phyloP scores from a whole-genome alignment of 352 stramenopile species.

The Globisporangium okanoganense region DNA sequence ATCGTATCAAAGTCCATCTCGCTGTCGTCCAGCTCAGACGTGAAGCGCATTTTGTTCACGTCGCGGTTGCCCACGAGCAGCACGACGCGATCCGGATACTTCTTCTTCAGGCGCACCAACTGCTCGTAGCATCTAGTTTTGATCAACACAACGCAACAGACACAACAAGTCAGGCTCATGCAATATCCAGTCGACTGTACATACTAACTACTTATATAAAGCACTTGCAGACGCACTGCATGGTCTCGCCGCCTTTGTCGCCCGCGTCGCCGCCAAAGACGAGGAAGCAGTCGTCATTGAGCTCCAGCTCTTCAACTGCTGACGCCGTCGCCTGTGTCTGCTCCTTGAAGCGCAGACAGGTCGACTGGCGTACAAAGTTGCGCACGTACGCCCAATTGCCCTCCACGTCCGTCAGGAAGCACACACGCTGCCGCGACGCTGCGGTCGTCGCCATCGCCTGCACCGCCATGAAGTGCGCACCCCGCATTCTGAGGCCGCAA shows the following conservation, averaged over 20 bases:
- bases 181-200: too few species aligned
- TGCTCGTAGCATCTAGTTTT: slow-evolving; percentile 80
- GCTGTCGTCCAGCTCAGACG: slow-evolving; percentile 67
- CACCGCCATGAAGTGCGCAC: background rate
- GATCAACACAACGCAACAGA: too few species aligned
- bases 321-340: background rate
- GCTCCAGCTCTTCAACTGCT: slow-evolving; percentile 33
- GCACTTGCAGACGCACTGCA: slow-evolving; percentile 42
- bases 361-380: slow-evolving; percentile 55
- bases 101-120: slow-evolving; percentile 84
- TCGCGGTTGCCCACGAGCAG: slow-evolving; percentile 93
- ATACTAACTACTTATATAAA: too few species aligned
- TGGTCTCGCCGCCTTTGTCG: slow-evolving; percentile 88
- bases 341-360: slow-evolving; percentile 43
- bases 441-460: background rate
- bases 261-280: slow-evolving; percentile 90
- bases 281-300: slow-evolving; percentile 71
- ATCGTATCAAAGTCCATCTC: slow-evolving; percentile 69
- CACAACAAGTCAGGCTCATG: too few species aligned
- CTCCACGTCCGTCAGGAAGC: slow-evolving; percentile 76
- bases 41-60: slow-evolving; percentile 92
- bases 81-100: slow-evolving; percentile 85
- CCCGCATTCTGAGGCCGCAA: background rate
- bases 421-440: slow-evolving; percentile 33
- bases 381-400: slow-evolving; percentile 80